These are phyloP conservation scores for Fusarium goolgardi DNA, from an alignment of 2,329 filamentous ascomycete species.

Conservation along the genomic window DNA sequence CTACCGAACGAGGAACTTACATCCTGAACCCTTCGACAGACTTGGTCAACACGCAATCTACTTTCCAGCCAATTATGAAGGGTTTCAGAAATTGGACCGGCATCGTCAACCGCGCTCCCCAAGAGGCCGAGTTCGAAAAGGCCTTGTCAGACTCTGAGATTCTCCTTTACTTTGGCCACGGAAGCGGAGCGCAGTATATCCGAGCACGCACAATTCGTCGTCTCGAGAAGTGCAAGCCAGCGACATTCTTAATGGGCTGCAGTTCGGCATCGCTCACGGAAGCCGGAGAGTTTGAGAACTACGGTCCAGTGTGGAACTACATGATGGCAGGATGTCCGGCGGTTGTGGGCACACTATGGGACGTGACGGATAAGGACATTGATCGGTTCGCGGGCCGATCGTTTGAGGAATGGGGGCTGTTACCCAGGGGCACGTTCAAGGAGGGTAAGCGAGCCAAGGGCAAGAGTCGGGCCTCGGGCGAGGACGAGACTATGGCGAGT, in stretches of 20 bases:
- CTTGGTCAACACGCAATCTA: constrained; percentile 80
- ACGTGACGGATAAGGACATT: constrained; percentile 97
- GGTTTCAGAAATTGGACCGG: constrained; percentile 77
- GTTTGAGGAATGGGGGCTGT: constrained; percentile 88
- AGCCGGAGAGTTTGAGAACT: constrained; percentile 88
- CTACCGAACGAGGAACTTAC: constrained; percentile 71
- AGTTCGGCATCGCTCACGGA: constrained; percentile 83
- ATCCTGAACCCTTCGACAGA: constrained; percentile 92
- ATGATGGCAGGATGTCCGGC: constrained; percentile 88
- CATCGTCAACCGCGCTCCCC: constrained; percentile 75
- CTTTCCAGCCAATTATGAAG: constrained; percentile 74
- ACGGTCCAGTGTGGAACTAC: constrained; percentile 91
- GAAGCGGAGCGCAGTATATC: constrained; percentile 94
- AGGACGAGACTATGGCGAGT: constrained; percentile 41
- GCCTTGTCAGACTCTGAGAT: constrained; percentile 75
- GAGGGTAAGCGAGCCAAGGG: constrained; percentile 49
- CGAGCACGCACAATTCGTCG: constrained; percentile 83
- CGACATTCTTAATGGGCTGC: constrained; percentile 93
- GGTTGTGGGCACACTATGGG: constrained; percentile 93
- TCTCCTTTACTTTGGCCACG: constrained; percentile 95
- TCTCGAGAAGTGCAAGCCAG: constrained; percentile 78
- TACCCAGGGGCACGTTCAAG: constrained; percentile 61
- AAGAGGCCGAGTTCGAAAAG: constrained; percentile 79
- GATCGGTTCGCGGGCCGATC: constrained; percentile 86
- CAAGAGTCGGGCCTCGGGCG: constrained; percentile 39